Conservation (phyloP, 345 rosid genomes). For the Citrus cavaleriei region DNA sequence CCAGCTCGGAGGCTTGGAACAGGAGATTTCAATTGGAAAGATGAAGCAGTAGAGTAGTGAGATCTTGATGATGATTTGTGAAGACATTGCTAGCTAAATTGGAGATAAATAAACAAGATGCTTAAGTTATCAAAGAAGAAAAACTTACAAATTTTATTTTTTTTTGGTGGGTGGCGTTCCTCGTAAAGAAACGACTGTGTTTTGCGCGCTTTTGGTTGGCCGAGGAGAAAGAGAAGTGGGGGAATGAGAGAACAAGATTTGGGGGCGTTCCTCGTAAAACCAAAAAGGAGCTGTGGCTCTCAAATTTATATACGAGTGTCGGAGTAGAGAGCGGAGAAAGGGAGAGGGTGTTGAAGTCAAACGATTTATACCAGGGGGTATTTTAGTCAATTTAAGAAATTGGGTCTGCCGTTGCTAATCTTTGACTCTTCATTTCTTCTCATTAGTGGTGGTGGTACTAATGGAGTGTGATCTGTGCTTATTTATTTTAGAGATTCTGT, state of each 20-base stretch:
- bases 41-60: not conserved
- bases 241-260: not conserved
- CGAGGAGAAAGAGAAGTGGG: not conserved
- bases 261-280: slow-evolving; percentile 28
- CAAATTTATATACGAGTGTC: not conserved
- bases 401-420: not conserved
- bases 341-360: not conserved
- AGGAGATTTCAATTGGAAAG: not conserved
- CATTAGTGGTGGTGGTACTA: not conserved
- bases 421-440: not conserved
- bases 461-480: not conserved
- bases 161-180: too few relatives aligned
- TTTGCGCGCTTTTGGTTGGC: not conserved
- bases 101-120: not conserved
- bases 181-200: not conserved
- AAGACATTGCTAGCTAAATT: slow-evolving; percentile 6
- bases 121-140: not conserved
- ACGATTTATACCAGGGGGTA: not conserved
- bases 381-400: not conserved
- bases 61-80: not conserved
- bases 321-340: not conserved
- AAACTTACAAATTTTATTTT: not conserved
- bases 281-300: slow-evolving; percentile 7
- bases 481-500: not conserved
- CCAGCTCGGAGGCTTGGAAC: not conserved